phyloP scores from a whole-genome alignment of 1,139 yeast species.

The Blastobotrys elegans region DNA sequence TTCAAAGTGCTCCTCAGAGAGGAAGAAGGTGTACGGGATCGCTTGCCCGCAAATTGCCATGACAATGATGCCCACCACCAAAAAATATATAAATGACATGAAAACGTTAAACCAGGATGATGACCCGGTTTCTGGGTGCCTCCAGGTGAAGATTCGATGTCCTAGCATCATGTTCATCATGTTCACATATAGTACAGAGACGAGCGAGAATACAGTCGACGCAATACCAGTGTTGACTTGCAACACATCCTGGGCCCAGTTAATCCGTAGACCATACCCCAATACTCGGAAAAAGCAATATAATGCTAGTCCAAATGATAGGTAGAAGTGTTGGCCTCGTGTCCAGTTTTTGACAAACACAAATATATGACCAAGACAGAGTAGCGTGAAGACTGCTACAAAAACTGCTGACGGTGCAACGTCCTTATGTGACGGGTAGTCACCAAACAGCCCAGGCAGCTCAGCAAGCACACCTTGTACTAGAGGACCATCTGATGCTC shows the following conservation, averaged over 20 bases:
- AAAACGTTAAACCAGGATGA: constrained; percentile 47
- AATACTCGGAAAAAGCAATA: constrained; percentile 50
- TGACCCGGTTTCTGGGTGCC: constrained; percentile 74
- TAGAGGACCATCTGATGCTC: constrained; percentile 11
- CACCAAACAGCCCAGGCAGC: constrained; percentile 60
- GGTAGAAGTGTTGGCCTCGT: constrained; percentile 62
- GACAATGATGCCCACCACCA: constrained; percentile 55
- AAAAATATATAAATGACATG: constrained; percentile 49
- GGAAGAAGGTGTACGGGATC: constrained; percentile 56
- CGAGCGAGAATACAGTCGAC: constrained; percentile 52
- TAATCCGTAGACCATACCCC: constrained; percentile 58
- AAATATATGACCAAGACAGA: constrained; percentile 45
- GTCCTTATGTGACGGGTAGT: constrained; percentile 53
- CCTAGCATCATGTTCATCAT: constrained; percentile 61
- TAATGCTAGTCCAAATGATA: constrained; percentile 51
- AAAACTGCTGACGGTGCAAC: constrained; percentile 60
- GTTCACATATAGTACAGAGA: constrained; percentile 39
- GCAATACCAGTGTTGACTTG: constrained; percentile 52
- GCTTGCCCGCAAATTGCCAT: constrained; percentile 67
- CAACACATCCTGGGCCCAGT: constrained; percentile 51
- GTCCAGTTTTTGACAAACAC: constrained; percentile 48
- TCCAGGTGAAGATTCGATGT: constrained; percentile 75
- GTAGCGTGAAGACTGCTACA: constrained; percentile 47
- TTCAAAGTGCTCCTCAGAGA: constrained; percentile 43
- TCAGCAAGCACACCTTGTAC: constrained; percentile 11